Conservation (phyloP, 805 yeast genomes). For the Teunomyces funiuensis region DNA sequence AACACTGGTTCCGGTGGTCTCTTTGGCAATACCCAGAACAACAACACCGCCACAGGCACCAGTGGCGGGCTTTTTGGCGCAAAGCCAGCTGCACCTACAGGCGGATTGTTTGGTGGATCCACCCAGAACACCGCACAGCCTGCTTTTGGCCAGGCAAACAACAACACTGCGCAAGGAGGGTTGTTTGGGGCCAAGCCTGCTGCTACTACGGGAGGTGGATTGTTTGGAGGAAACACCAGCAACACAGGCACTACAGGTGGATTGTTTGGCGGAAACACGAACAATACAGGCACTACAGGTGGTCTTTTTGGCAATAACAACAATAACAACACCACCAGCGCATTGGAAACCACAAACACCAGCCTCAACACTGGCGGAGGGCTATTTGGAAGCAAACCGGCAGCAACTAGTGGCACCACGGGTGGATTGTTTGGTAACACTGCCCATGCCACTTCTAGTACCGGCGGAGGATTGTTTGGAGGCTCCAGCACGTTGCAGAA, state of each 20-base stretch:
- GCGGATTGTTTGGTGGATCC: slow-evolving; percentile 30
- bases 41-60: slow-evolving; percentile 3
- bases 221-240: slow-evolving; percentile 39
- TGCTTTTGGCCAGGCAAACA: neutral
- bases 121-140: too few relatives aligned
- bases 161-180: slow-evolving; percentile 17
- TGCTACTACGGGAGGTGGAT: slow-evolving; percentile 41
- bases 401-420: slow-evolving; percentile 17
- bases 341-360: slow-evolving; percentile 6
- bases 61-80: slow-evolving; percentile 12
- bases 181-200: slow-evolving; percentile 22
- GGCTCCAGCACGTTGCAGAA: slow-evolving; percentile 21
- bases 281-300: slow-evolving; percentile 14
- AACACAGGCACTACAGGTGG: slow-evolving; percentile 13
- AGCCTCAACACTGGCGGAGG: slow-evolving; percentile 13
- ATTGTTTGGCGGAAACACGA: slow-evolving; percentile 16
- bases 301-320: slow-evolving; percentile 21
- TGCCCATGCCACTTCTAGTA: slow-evolving; percentile 1
- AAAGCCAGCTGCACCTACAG: slow-evolving; percentile 10
- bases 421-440: slow-evolving; percentile 24
- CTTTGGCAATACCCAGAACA: slow-evolving; percentile 11
- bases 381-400: slow-evolving; percentile 22
- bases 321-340: slow-evolving; percentile 10
- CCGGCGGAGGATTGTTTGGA: slow-evolving; percentile 10
- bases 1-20: slow-evolving; percentile 18